phyloP scores from a whole-genome alignment of 2,329 filamentous ascomycete species.

The Tolypocladium ovalisporum region DNA sequence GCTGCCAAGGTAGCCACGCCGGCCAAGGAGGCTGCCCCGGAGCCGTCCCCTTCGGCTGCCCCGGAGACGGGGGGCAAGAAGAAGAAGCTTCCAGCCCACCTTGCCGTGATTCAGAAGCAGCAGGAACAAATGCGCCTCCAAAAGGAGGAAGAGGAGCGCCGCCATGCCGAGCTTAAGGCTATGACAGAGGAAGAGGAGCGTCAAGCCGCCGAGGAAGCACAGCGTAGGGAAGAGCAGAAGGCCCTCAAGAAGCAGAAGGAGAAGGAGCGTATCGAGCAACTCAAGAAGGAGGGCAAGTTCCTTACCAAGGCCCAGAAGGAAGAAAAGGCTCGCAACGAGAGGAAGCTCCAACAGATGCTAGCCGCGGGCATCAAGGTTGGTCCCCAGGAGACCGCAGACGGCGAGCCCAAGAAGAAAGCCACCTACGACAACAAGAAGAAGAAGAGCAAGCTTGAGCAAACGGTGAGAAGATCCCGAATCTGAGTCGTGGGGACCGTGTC shows the following conservation, averaged over 20 bases:
- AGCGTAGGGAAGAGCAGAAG: slow-evolving; percentile 61
- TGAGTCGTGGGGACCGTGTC: slow-evolving; percentile 4
- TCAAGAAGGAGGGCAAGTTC: slow-evolving; percentile 81
- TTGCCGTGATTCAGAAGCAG: slow-evolving; percentile 67
- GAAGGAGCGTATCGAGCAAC: slow-evolving; percentile 75
- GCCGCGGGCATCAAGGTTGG: slow-evolving; percentile 66
- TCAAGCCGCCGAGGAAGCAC: slow-evolving; percentile 53
- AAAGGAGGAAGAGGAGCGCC: slow-evolving; percentile 55
- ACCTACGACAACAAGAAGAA: slow-evolving; percentile 75
- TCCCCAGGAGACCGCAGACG: slow-evolving; percentile 38
- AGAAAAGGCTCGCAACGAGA: slow-evolving; percentile 67
- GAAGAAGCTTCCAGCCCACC: slow-evolving; percentile 77
- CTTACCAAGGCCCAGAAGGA: slow-evolving; percentile 79
- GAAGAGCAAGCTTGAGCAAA: slow-evolving; percentile 44
- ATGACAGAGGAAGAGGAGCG: slow-evolving; percentile 56
- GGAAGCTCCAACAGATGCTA: slow-evolving; percentile 77
- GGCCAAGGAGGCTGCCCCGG: slow-evolving; percentile 37
- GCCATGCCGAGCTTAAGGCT: slow-evolving; percentile 52
- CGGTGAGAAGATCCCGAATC: slow-evolving; percentile 29
- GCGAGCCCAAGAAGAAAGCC: slow-evolving; percentile 67
- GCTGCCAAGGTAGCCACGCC: slow-evolving; percentile 20
- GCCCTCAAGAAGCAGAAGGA: slow-evolving; percentile 75
- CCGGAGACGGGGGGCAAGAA: slow-evolving; percentile 54
- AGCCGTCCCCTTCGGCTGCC: slow-evolving; percentile 23
- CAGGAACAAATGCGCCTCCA: slow-evolving; percentile 63